A percentile compares a stretch with the other conserved stretches of the same genome.
Evolutionary conservation across 768 basidiomycete species (phyloP).

Genomic region (Rhodotorula kratochvilovae): DNA sequence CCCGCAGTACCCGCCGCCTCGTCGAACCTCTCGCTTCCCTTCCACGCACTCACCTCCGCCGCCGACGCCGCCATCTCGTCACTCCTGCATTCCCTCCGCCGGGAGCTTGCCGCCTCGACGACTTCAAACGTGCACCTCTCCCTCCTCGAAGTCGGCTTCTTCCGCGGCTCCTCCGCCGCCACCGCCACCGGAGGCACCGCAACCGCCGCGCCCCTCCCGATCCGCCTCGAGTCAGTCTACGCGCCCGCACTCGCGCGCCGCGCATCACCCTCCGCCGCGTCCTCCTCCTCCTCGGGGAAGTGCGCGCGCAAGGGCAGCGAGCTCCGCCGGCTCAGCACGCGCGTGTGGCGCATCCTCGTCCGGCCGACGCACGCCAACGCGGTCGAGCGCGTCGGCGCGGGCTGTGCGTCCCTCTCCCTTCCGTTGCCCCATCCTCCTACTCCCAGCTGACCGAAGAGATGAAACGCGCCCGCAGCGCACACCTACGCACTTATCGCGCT

Average conservation of each 20-base stretch:
- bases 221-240: slow-evolving; percentile 28
- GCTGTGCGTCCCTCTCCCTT: slow-evolving; percentile 7
- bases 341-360: slow-evolving; percentile 21
- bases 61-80: slow-evolving; percentile 17
- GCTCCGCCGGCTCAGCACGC: slow-evolving; percentile 1
- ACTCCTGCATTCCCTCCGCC: slow-evolving; percentile 36
- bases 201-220: slow-evolving; percentile 9
- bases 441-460: no score
- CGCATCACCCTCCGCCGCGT: background rate
- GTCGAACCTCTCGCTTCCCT: slow-evolving; percentile 28
- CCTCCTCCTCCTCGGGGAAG: background rate
- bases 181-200: background rate
- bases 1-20: slow-evolving; percentile 20
- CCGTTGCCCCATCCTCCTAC: no score
- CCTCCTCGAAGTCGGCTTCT: slow-evolving; percentile 29
- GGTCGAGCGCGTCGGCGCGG: slow-evolving; percentile 12
- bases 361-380: slow-evolving; percentile 7
- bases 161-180: background rate
- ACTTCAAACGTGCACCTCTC: slow-evolving; percentile 4
- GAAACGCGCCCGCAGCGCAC: background rate
- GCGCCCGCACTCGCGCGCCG: slow-evolving; percentile 20
- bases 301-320: background rate
- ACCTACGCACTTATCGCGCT: slow-evolving; percentile 18
- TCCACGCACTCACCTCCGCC: slow-evolving; percentile 31
- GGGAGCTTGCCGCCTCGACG: slow-evolving; percentile 25